Conservation (phyloP, 1,284 basidiomycete genomes). For the Malassezia slooffiae region DNA sequence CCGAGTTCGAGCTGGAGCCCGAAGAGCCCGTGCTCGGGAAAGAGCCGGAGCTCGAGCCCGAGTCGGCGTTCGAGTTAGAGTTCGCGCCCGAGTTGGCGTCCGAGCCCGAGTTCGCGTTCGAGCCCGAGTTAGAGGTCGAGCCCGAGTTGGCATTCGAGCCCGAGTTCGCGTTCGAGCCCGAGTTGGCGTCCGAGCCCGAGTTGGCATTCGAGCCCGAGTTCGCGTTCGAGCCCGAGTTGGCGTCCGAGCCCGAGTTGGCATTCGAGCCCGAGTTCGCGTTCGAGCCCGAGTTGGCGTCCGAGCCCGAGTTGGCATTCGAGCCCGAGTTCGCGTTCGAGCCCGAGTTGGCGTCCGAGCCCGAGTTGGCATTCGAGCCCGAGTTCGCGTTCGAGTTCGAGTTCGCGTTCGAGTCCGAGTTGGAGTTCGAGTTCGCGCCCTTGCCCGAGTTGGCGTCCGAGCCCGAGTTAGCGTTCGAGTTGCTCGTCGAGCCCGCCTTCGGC, state of each 20-base stretch:
- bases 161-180: slow-evolving; percentile 1
- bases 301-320: not conserved
- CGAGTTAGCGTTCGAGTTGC: not conserved
- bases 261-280: slow-evolving; percentile 5
- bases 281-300: not conserved
- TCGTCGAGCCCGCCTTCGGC: slow-evolving; percentile 6
- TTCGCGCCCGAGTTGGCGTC: not conserved
- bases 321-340: slow-evolving; percentile 1
- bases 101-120: slow-evolving; percentile 3
- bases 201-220: not conserved
- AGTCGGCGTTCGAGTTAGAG: slow-evolving; percentile 6
- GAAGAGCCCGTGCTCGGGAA: not conserved
- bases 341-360: not conserved
- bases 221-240: slow-evolving; percentile 4
- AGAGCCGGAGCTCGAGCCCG: not conserved
- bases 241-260: slow-evolving; percentile 2
- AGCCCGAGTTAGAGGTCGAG: slow-evolving; percentile 2
- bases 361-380: not conserved
- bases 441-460: slow-evolving; percentile 6
- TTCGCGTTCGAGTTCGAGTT: not conserved
- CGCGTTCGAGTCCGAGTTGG: not conserved
- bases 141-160: slow-evolving; percentile 1
- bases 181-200: slow-evolving; percentile 4
- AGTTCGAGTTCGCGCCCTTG: slow-evolving; percentile 3
- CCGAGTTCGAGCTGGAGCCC: slow-evolving; percentile 2